Conservation (phyloP, 2,329 filamentous ascomycete genomes). For the Penicillium sp. region DNA sequence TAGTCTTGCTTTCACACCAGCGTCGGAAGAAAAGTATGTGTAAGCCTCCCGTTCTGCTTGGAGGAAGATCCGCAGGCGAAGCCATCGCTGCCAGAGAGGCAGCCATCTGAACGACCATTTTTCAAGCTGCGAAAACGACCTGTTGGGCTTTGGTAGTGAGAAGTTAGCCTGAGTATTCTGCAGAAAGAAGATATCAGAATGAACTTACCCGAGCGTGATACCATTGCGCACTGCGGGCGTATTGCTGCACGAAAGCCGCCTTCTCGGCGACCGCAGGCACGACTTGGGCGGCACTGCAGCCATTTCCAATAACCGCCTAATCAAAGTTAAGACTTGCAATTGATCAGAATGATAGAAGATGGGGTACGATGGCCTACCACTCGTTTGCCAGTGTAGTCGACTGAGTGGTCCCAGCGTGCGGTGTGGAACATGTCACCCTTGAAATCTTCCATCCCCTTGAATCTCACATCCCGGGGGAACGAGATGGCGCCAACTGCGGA, state of each 20-base stretch:
- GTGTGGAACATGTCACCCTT: conserved; percentile 50
- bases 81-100: conserved; percentile 2
- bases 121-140: neutral
- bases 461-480: conserved; percentile 16
- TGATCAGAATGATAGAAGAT: no score
- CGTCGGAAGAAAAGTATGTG: no score
- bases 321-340: no score
- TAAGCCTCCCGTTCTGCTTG: no score
- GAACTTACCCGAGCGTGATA: conserved; percentile 4
- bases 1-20: conserved; percentile 14
- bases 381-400: conserved; percentile 24
- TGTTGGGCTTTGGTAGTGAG: no score
- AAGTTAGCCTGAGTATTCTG: no score
- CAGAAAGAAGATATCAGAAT: no score
- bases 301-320: conserved; percentile 27
- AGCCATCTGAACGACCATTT: conserved; percentile 11
- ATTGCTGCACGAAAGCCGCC: conserved; percentile 29
- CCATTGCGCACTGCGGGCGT: conserved; percentile 21
- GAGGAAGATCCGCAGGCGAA: conserved; percentile 21
- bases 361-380: conserved; percentile 12
- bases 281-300: no score
- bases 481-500: conserved; percentile 29
- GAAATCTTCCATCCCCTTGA: conserved; percentile 35
- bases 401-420: conserved; percentile 48
- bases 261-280: conserved; percentile 26